Evolutionary conservation across 2,329 filamentous ascomycete species (phyloP).

Genomic region (Neoscytalidium dimidiatum): DNA sequence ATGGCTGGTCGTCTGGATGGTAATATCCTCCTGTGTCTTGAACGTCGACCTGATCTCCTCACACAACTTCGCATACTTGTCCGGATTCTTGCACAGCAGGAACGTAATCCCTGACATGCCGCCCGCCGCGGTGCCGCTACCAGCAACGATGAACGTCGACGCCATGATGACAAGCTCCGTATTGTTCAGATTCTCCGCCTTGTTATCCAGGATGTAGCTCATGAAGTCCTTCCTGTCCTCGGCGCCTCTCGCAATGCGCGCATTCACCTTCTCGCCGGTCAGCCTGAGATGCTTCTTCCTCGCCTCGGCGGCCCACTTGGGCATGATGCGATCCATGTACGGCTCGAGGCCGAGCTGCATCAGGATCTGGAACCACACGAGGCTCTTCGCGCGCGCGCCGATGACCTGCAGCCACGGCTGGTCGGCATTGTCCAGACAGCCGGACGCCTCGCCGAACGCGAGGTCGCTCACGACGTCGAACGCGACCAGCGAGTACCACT

Average conservation of each 20-base stretch:
- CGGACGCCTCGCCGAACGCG: slow-evolving; percentile 31
- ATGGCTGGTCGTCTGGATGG: neutral
- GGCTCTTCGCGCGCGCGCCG: neutral
- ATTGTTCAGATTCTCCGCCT: neutral
- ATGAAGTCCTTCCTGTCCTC: neutral
- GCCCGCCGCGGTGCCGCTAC: slow-evolving; percentile 44
- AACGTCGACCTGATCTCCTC: neutral
- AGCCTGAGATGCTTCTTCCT: neutral
- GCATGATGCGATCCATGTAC: neutral
- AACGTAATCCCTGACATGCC: slow-evolving; percentile 39
- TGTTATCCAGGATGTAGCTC: neutral
- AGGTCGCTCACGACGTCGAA: slow-evolving; percentile 26
- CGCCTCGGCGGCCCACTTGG: neutral
- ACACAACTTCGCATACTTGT: neutral
- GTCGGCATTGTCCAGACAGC: slow-evolving; percentile 23
- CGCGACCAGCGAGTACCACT: neutral
- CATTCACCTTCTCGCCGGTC: neutral
- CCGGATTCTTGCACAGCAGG: slow-evolving; percentile 29
- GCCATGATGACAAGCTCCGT: neutral
- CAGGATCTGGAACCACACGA: neutral
- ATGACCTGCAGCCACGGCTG: slow-evolving; percentile 8
- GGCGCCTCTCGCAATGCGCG: neutral
- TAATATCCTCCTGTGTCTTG: neutral
- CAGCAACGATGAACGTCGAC: slow-evolving; percentile 31
- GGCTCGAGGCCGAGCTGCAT: neutral